These are phyloP conservation scores for Escallonia rubra DNA, from an alignment of 129 eudicot genomes.

Conservation along the genomic window DNA sequence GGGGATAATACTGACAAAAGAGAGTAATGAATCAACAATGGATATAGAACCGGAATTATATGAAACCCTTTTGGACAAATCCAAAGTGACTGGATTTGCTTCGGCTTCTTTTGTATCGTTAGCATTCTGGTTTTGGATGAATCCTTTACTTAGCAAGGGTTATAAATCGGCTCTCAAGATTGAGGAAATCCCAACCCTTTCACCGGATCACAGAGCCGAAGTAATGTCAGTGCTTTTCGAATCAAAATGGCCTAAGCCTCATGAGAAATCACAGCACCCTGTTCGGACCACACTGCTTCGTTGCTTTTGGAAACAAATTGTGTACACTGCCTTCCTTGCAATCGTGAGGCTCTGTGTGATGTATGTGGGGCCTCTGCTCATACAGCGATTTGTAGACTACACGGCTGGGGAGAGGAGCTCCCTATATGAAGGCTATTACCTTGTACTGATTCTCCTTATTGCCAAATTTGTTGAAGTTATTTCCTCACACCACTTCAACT, in stretches of 20 bases:
- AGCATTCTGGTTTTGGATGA: constrained; percentile 82
- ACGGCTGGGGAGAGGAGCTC: constrained; percentile 62
- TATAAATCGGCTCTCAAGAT: constrained; percentile 40
- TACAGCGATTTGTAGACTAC: constrained; percentile 66
- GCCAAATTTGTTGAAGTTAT: constrained; percentile 77
- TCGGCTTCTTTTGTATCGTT: constrained; percentile 61
- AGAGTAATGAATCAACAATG: constrained; percentile 15
- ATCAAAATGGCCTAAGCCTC: constrained; percentile 68
- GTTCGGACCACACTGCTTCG: constrained; percentile 61
- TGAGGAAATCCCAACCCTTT: constrained; percentile 73
- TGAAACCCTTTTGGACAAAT: constrained; percentile 32
- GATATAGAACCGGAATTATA: constrained; percentile 21
- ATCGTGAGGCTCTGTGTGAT: constrained; percentile 58
- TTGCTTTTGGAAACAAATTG: constrained; percentile 73
- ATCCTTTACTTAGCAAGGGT: constrained; percentile 64
- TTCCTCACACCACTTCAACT: constrained; percentile 77
- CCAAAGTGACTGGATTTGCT: constrained; percentile 55
- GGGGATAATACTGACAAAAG: constrained; percentile 34
- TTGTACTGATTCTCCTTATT: constrained; percentile 51
- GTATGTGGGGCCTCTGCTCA: constrained; percentile 77
- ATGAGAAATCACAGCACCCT: constrained; percentile 67
- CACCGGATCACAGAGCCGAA: constrained; percentile 75
- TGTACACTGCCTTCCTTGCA: constrained; percentile 64
- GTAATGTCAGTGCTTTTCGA: constrained; percentile 62
- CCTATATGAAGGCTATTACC: constrained; percentile 75